Base-by-base conservation (phyloP, 495 filamentous ascomycete species). In the Usnea hakonensis region DNA sequence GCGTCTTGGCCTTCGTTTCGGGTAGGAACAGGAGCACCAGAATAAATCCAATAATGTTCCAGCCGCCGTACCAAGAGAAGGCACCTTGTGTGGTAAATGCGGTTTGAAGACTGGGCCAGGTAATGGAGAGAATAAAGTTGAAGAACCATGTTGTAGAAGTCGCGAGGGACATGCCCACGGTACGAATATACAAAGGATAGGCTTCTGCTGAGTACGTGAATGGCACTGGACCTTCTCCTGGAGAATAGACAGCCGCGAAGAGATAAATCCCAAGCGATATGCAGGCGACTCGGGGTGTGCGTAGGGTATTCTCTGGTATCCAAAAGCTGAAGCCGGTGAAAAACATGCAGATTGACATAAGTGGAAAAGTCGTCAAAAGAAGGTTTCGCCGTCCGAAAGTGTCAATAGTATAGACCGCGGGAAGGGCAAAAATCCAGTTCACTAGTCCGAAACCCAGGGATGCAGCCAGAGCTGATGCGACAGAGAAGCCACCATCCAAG, bases 121-220 rank as follows among this genome's bases (percentile, higher is more conserved):
- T 88, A 23, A 90, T 76, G 2, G 81, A 79, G 2, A 90, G 73
- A 0, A 90, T 70, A 64, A 83, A 82, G 60, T 88, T 88, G 71
- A 88, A 87, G 74, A 85, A 82, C 83, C 85, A 88, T 1, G 81
- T 86, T 2, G 85, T 90, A 0, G 87, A 83, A 0, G 87, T 89
- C 0, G 85, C 86, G 2, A 84, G 73, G 0, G 78, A 78, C 86
- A 90, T 90, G 9, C 87, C 87, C 37, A 87, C 78, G 0, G 83
- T 79, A 4, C 89, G 83, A n/a, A 90, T 80, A 65, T 89, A 87
- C 1, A 92, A 72, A 2, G 90, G 90, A 69, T 87, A 90, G 1
- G 85, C 89, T 70, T 94, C 90, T 5, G 90, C 90, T 6, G 84
- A 87, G 69, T 95, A 94, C 1, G 88, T 90, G 69, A 91, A 92